Base-by-base conservation (phyloP, 2,329 filamentous ascomycete species). In the Trichoderma atroviride region DNA sequence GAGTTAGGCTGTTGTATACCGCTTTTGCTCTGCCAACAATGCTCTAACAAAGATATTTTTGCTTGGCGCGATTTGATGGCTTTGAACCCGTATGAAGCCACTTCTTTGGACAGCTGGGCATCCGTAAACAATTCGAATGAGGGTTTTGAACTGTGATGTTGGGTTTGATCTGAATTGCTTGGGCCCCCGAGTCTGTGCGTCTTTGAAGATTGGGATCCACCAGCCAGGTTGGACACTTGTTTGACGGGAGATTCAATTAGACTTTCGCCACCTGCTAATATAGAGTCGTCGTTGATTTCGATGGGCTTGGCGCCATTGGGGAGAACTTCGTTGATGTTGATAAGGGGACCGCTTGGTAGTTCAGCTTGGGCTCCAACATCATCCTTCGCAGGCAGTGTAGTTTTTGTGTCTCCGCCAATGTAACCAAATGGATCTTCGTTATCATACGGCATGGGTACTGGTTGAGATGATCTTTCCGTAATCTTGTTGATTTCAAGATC, bases 61-160 rank as follows among this genome's bases (percentile, higher is more conserved):
- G 88, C 87, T 60, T 85, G 83, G 22, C 92, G 85, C 68, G 83
- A 87, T 76, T 89, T 92, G 35, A 94, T 81, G 1, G 89, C 82
- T 75, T 94, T 94, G 79, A 94, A 94, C 0, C 90, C 91, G 74
- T 89, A 93, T 0, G 83, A 82, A 5, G 85, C 81, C 56, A 94
- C 81, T 74, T 91, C 85, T 68, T 84, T 87, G 3, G 87, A 81
- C 19, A 94, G 80, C 69, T 91, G 87, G 10, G 83, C 79, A 71
- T 91, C 89, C 3, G 89, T 89, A 70, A 87, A 89, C 0, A 85
- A 79, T 52, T 86, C 83, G 70, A 86, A 94, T 13, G 87, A 85
- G 2, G 91, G 91, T 59, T 76, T 79, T 22, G 74, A 67, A 6
- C 68, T 22, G 14, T 27, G 40, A 0, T 22, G 31, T 16, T 59